phyloP scores from a whole-genome alignment of 208 protist species.

The Trypanosoma cruzi region DNA sequence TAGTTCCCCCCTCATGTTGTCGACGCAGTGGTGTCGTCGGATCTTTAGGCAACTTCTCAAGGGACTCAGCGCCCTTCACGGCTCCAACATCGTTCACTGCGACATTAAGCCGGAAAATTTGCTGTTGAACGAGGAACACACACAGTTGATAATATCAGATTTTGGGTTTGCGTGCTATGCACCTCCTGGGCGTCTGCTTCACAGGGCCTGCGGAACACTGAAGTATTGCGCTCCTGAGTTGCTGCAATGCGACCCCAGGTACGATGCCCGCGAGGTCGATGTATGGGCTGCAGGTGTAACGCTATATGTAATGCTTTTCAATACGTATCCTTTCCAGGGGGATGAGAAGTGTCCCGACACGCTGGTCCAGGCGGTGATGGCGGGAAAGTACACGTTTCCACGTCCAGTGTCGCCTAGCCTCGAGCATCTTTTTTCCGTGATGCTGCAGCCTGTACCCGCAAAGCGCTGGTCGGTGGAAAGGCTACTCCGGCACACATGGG shows the following conservation, averaged over 20 bases:
- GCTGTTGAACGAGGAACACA: constrained; percentile 59
- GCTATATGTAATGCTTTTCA: constrained; percentile 92
- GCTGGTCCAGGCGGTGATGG: constrained; percentile 59
- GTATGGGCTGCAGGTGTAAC: constrained; percentile 91
- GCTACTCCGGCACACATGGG: constrained; percentile 76
- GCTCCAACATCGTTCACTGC: constrained; percentile 75
- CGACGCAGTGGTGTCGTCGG: constrained; percentile 30
- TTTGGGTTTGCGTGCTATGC: constrained; percentile 89
- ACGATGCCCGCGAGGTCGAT: constrained; percentile 91
- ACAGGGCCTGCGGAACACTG: constrained; percentile 76
- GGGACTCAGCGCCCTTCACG: constrained; percentile 63
- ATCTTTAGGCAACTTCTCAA: constrained; percentile 74
- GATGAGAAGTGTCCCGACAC: constrained; percentile 39
- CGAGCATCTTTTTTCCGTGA: constrained; percentile 65
- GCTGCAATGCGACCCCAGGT: constrained; percentile 62
- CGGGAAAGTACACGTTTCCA: constrained; percentile 63
- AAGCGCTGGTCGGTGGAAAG: constrained; percentile 82
- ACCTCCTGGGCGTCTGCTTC: constrained; percentile 36
- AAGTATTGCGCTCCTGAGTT: constrained; percentile 88
- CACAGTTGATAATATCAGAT: constrained; percentile 75
- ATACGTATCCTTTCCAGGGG: constrained; percentile 91
- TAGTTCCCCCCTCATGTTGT: background rate
- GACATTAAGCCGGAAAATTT: constrained; percentile 93
- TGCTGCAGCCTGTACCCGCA: constrained; percentile 71
- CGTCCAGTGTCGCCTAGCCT: constrained; percentile 39